A percentile compares a stretch with the other conserved stretches of the same genome.
These are phyloP conservation scores for Acer saccharum DNA, from an alignment of 345 rosid species.

Conservation along the genomic window DNA sequence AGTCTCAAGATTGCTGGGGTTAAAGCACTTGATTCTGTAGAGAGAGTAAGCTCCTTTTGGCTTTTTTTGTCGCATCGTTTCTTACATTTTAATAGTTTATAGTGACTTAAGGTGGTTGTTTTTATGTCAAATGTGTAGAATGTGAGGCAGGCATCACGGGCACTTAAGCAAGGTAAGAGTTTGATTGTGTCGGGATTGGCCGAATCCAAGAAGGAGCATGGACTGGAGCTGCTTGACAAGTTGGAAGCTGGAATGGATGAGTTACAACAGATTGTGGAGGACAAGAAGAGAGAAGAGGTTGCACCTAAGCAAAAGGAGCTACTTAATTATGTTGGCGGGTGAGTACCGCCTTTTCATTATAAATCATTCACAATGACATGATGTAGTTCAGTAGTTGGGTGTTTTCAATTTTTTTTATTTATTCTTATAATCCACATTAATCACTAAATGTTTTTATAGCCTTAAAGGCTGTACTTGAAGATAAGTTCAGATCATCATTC, in stretches of 20 bases:
- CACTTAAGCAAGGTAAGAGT: conserved; percentile 73
- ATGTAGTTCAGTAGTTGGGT: background rate
- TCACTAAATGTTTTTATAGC: background rate
- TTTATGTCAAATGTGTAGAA: conserved; percentile 50
- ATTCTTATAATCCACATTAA: background rate
- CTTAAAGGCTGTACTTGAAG: background rate
- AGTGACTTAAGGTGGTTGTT: background rate
- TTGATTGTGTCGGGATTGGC: conserved; percentile 77
- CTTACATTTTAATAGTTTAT: background rate
- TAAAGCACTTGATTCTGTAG: conserved; percentile 90
- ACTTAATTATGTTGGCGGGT: conserved; percentile 90
- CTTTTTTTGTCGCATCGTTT: too few relatives aligned
- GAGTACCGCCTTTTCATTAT: conserved; percentile 26
- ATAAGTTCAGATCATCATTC: background rate
- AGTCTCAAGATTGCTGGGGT: conserved; percentile 88
- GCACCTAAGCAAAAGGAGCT: conserved; percentile 90
- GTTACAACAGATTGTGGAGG: conserved; percentile 82
- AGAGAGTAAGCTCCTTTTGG: conserved; percentile 52
- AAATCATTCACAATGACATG: background rate
- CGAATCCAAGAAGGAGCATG: conserved; percentile 86
- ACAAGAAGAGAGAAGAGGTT: conserved; percentile 86
- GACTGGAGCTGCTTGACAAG: conserved; percentile 72
- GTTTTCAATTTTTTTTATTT: background rate
- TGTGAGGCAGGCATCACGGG: conserved; percentile 78
- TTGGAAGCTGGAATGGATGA: conserved; percentile 87